A percentile compares a stretch with the other conserved stretches of the same genome.
phyloP scores from a whole-genome alignment of 2,329 filamentous ascomycete species.

The Coniochaeta prunicola region DNA sequence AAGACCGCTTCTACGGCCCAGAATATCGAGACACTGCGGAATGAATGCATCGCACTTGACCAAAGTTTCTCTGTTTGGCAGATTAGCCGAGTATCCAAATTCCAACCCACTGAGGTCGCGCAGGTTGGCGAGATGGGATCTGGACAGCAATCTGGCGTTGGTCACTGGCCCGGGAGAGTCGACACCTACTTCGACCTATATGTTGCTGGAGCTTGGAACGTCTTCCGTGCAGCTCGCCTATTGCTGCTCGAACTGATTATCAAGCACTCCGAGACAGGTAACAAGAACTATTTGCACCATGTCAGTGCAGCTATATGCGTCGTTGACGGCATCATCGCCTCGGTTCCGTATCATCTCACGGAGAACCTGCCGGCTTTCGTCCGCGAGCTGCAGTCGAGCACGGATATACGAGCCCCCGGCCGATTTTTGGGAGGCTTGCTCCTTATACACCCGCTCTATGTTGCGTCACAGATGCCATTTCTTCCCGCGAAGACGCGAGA shows the following conservation, averaged over 20 bases:
- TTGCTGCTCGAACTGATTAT: slow-evolving; percentile 2
- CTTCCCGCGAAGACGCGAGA: slow-evolving; percentile 7
- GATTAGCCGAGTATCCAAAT: neutral
- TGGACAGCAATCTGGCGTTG: neutral
- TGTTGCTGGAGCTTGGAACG: slow-evolving; percentile 9
- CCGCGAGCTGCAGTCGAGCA: neutral
- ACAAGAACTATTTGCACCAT: neutral
- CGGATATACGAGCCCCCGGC: slow-evolving; percentile 6
- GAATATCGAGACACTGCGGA: neutral
- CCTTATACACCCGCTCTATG: slow-evolving; percentile 14
- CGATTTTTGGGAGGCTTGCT: slow-evolving; percentile 16
- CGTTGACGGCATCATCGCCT: slow-evolving; percentile 11
- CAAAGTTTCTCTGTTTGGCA: neutral
- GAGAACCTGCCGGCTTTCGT: slow-evolving; percentile 12
- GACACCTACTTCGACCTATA: slow-evolving; percentile 11
- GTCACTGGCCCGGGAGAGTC: slow-evolving; percentile 9
- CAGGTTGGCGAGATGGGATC: neutral
- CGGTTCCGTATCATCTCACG: slow-evolving; percentile 15
- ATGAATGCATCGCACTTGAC: neutral
- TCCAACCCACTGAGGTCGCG: neutral
- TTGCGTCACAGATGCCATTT: slow-evolving; percentile 9
- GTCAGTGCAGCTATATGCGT: slow-evolving; percentile 1
- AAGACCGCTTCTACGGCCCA: neutral
- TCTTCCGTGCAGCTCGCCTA: slow-evolving; percentile 7
- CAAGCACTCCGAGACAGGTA: neutral